Evolutionary conservation across 1,284 basidiomycete species (phyloP), one percentile per base, ranked within the genome.

Genomic region (Puccinia triticina): DNA sequence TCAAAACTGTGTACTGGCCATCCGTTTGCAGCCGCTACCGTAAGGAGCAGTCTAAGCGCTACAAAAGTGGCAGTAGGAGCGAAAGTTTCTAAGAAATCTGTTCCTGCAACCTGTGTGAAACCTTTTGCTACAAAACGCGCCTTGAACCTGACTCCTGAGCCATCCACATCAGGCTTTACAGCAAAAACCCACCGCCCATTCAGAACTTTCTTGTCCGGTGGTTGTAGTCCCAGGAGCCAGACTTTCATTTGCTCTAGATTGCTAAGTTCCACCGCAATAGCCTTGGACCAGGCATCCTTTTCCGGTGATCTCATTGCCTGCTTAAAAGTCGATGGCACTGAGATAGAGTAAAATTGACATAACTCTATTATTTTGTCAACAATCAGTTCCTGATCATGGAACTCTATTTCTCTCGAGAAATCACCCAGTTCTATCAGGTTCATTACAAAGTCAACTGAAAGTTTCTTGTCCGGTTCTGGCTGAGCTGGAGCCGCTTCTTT

Each of bases 51-150:
- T 8, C 73, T 18, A 14, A 75, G 34, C 1, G 73, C 26, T 1
- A n/a, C 57, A 37, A 57, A 57, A 2, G 48, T 75, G 2, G 50
- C 69, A 12, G 69, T 72, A 10, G 69, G 69, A 3, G 69, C 32
- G 26, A 72, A 72, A n/a, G 69, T 75, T 57, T 75, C 73, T 32
- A 21, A 21, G 40, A 57, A 75, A 34, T 75, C 73, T n/a, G n/a
- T n/a, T n/a, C n/a, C n/a, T n/a, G n/a, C n/a, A n/a, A n/a, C n/a
- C n/a, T n/a, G n/a, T n/a, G 16, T n/a, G 23, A 34, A 34, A 7
- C 73, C 73, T 57, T 34, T n/a, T 16, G 73, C 73, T 0, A 75
- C 53, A 37, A 3, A 75, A 23, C 73, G 34, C 5, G 73, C 73
- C 50, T 75, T 75, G 21, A 29, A 57, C 11, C 43, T 5, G 14